These are phyloP conservation scores for Alternaria infectoria DNA, from an alignment of 2,329 filamentous ascomycete species.

Conservation along the genomic window DNA sequence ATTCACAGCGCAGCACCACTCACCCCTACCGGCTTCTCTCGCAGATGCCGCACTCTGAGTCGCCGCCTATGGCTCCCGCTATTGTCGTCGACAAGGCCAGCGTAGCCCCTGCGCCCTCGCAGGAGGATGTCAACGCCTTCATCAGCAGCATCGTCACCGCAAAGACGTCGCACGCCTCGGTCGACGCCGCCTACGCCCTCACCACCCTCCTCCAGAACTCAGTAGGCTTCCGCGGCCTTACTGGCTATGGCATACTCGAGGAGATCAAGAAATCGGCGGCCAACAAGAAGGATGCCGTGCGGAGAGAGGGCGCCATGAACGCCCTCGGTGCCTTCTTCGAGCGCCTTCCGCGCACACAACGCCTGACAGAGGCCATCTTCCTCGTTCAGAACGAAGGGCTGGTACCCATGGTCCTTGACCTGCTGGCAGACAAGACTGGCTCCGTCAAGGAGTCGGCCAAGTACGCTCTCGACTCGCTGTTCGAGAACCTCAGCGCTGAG, in stretches of 20 bases:
- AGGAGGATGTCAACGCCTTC: slow-evolving; percentile 55
- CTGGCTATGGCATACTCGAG: slow-evolving; percentile 66
- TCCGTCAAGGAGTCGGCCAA: slow-evolving; percentile 90
- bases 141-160: slow-evolving; percentile 55
- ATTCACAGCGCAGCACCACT: slow-evolving; percentile 7
- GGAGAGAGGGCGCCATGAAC: slow-evolving; percentile 92
- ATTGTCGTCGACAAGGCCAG: slow-evolving; percentile 55
- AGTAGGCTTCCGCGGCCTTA: slow-evolving; percentile 67
- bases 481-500: slow-evolving; percentile 79
- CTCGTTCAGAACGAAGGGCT: slow-evolving; percentile 80
- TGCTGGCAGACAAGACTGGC: slow-evolving; percentile 85
- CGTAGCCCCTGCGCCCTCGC: slow-evolving; percentile 50
- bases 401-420: slow-evolving; percentile 77
- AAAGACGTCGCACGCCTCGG: slow-evolving; percentile 61
- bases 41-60: slow-evolving; percentile 59
- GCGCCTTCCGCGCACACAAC: slow-evolving; percentile 78
- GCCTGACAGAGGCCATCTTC: slow-evolving; percentile 79
- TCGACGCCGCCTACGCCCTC: slow-evolving; percentile 70
- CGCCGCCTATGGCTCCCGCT: slow-evolving; percentile 56
- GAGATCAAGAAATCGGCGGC: slow-evolving; percentile 77
- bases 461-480: slow-evolving; percentile 91
- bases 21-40: slow-evolving; percentile 14
- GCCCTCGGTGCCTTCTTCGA: slow-evolving; percentile 93
- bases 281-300: slow-evolving; percentile 91
- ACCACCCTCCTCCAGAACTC: slow-evolving; percentile 69